Evolutionary conservation across 192 early-diverging fungal genomes (phyloP).

Genomic region (Coemansia sp.): DNA sequence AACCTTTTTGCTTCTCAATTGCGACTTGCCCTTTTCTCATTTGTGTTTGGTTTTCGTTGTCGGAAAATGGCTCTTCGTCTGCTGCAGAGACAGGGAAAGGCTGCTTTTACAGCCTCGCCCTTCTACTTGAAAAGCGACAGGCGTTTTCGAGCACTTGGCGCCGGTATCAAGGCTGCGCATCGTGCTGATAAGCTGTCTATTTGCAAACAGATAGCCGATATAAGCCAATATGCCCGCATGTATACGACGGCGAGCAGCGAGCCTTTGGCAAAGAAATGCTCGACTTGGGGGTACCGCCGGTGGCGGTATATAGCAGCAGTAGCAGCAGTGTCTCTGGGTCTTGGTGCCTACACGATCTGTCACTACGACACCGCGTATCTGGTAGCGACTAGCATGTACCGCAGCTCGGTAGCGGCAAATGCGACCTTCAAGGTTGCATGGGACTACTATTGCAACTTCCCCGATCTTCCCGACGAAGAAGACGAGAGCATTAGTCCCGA

Average conservation of each 20-base stretch:
- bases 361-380: slow-evolving; percentile 50
- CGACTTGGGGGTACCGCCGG: neutral
- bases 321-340: slow-evolving; percentile 3
- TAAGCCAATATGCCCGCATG: neutral
- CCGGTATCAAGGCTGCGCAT: neutral
- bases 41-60: neutral
- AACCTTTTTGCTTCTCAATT: no score
- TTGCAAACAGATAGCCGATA: neutral
- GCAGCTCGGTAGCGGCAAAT: slow-evolving; percentile 38
- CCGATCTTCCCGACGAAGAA: slow-evolving; percentile 24
- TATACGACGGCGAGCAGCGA: neutral
- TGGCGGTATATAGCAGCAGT: neutral
- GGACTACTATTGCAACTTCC: slow-evolving; percentile 54
- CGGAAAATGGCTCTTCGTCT: neutral
- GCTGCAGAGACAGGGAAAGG: neutral
- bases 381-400: slow-evolving; percentile 25
- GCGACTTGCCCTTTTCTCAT: no score
- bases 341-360: slow-evolving; percentile 21
- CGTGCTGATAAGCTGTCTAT: neutral
- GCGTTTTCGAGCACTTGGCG: neutral
- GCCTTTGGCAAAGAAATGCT: neutral
- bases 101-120: neutral
- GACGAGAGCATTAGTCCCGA: slow-evolving; percentile 7
- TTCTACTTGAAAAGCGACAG: neutral
- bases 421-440: slow-evolving; percentile 39